phyloP scores from a whole-genome alignment of 257 asterid species.

The Lavandula angustifolia region DNA sequence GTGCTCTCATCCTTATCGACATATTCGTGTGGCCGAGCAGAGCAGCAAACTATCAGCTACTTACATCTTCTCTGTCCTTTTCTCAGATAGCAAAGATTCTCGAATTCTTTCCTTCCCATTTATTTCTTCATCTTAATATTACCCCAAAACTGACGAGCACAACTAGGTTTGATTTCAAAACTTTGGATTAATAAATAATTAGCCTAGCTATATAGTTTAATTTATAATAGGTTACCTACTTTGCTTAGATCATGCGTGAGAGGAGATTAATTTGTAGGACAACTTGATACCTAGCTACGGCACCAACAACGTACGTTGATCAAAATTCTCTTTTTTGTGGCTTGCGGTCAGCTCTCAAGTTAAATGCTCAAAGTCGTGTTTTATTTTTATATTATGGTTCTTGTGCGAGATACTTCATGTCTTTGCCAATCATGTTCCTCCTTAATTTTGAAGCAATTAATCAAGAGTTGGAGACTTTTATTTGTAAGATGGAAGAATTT shows the following conservation, averaged over 20 bases:
- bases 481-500: background rate
- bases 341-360: background rate
- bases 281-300: background rate
- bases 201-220: background rate
- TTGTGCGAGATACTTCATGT: background rate
- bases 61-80: background rate
- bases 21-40: constrained; percentile 2
- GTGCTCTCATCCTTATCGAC: constrained; percentile 39
- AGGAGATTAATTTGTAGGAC: background rate
- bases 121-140: background rate
- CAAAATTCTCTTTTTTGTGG: background rate
- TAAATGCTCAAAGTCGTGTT: background rate
- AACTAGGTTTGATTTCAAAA: background rate
- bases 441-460: background rate
- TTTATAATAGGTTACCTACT: background rate
- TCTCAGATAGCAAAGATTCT: background rate
- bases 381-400: background rate
- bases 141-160: too few relatives aligned
- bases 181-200: background rate
- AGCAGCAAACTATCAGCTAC: background rate
- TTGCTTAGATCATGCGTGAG: background rate
- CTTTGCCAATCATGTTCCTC: too few relatives aligned
- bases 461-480: background rate
- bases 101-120: background rate
- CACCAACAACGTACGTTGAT: background rate